Percentiles rank a stretch among this genome's conserved stretches.
Conservation (phyloP, 129 eudicot genomes). For the Apium graveolens region DNA sequence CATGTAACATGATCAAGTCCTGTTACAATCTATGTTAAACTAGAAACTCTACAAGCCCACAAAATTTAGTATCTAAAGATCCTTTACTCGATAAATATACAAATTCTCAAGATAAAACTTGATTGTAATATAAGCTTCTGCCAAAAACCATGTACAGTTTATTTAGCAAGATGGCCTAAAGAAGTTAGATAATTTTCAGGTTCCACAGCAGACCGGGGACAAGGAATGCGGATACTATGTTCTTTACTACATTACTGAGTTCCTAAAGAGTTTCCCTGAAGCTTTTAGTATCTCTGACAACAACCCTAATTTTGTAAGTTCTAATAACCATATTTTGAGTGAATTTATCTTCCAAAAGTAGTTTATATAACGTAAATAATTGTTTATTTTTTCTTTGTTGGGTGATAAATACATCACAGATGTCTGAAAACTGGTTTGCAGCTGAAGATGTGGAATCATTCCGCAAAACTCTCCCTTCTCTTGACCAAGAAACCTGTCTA, state of each 20-base stretch:
- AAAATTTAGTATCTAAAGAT: background rate
- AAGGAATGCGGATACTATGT: slow-evolving; percentile 44
- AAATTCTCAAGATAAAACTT: background rate
- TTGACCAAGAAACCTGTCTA: background rate
- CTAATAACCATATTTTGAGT: background rate
- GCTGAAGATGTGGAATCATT: slow-evolving; percentile 31
- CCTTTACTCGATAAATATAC: background rate
- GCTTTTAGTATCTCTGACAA: slow-evolving; percentile 39
- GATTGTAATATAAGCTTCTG: background rate
- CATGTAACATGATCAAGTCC: background rate
- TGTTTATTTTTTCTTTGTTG: background rate
- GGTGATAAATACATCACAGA: slow-evolving; percentile 28
- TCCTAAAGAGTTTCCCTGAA: slow-evolving; percentile 51
- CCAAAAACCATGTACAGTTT: background rate
- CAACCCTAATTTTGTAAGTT: slow-evolving; percentile 61
- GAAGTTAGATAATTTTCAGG: slow-evolving; percentile 33
- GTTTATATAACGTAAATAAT: background rate
- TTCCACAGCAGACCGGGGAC: slow-evolving; percentile 56
- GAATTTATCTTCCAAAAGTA: background rate
- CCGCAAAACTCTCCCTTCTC: slow-evolving; percentile 26
- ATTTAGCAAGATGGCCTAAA: background rate
- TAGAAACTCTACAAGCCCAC: background rate
- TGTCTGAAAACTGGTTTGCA: slow-evolving; percentile 51
- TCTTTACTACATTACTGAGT: slow-evolving; percentile 48
- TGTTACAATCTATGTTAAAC: too few species aligned